Evolutionary conservation across 768 basidiomycete species (phyloP).

Genomic region (Royoungia palumana): DNA sequence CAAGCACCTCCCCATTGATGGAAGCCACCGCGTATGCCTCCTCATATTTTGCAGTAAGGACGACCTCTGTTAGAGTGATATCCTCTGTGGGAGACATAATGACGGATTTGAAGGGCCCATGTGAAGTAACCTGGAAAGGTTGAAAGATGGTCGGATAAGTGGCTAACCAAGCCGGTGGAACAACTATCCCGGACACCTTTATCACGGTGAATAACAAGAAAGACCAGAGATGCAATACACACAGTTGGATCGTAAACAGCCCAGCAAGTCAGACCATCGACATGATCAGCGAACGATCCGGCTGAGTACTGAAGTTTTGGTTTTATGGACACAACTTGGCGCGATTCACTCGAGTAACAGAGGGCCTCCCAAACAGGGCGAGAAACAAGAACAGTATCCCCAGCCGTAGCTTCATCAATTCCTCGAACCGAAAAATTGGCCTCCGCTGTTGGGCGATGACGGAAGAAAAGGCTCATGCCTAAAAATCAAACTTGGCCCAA

Average conservation of each 20-base stretch:
- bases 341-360: conserved; percentile 10
- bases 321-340: conserved; percentile 24
- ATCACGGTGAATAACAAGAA: conserved; percentile 21
- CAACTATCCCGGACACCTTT: conserved; percentile 31
- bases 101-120: conserved; percentile 15
- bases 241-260: conserved; percentile 39
- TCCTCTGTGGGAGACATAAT: conserved; percentile 26
- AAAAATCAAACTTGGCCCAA: not conserved
- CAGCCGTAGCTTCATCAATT: conserved; percentile 7
- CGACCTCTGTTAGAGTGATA: conserved; percentile 45
- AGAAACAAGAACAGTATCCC: conserved; percentile 30
- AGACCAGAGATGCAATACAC: conserved; percentile 7
- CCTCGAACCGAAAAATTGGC: conserved; percentile 29
- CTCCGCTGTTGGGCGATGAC: conserved; percentile 19
- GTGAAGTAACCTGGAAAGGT: conserved; percentile 11
- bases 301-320: conserved; percentile 12
- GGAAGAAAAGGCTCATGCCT: conserved; percentile 39
- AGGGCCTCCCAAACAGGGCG: conserved; percentile 32
- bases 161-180: conserved; percentile 42
- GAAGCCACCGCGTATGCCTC: conserved; percentile 47
- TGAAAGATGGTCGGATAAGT: conserved; percentile 37
- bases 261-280: conserved; percentile 32
- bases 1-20: conserved; percentile 34
- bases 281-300: not conserved
- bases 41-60: conserved; percentile 48